Evolutionary conservation across 805 yeast species (phyloP), one percentile per base, ranked within the genome.

Genomic region (Metschnikowia henanensis): DNA sequence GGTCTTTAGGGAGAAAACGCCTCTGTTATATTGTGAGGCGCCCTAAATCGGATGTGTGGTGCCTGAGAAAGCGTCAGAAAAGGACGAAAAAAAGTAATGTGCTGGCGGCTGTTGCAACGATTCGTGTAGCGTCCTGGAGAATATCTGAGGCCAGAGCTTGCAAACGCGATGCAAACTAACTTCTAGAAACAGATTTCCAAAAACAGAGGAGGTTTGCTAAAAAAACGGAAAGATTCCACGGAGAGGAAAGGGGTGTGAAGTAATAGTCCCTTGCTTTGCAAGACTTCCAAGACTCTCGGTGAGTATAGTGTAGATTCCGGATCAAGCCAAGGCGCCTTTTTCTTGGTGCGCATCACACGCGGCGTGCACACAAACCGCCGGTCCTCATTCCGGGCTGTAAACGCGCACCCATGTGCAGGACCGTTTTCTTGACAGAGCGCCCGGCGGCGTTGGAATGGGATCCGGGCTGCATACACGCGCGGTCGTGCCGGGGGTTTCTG

Each of bases 301-400:
- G 8, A 31, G 22, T 12, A 10, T 8, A 22, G 38, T 13, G 38
- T 26, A 16, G 38, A 35, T 23, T 35, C 30, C 38, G 21, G 21
- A 35, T 35, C 38, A 35, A 25, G 38, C n/a, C 38, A 34, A 22
- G 26, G 17, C 21, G 12, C n/a, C 15, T 13, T 25, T 28, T 25
- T 35, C 38, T 26, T 35, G 38, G 38, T 26, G 38, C 38, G 30
- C 17, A 35, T 25, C 38, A 35, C 30, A 25, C 30, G 22, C 26
- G 16, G 30, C n/a, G 30, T 35, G 38, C 21, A 35, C 16, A 35
- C 16, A 35, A 12, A 17, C 38, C n/a, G 13, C 8, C 15, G 9
- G 6, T 17, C 16, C 12, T 3, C 38, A 17, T n/a, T 12, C 30
- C 21, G n/a, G 38, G 38, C 38, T 35, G 36, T 20, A 15, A 15